Percentiles rank a stretch among this genome's conserved stretches.
phyloP scores from a whole-genome alignment of 2,329 filamentous ascomycete species.

The Fusarium sp. region DNA sequence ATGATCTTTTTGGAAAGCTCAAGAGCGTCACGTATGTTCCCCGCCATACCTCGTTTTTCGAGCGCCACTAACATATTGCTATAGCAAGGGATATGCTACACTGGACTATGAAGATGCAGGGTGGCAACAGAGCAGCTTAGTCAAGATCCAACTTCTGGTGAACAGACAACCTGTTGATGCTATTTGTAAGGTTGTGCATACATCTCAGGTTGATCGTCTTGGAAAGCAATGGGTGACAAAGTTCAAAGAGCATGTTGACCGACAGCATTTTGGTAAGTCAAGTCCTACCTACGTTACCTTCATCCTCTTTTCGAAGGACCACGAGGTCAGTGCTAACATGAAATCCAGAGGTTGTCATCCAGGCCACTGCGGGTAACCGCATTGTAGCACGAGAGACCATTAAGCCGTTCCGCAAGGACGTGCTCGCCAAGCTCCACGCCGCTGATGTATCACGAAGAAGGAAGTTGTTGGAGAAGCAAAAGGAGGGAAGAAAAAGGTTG shows the following conservation, averaged over 20 bases:
- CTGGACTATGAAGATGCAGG: slow-evolving; percentile 97
- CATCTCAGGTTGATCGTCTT: slow-evolving; percentile 81
- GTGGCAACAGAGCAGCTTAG: slow-evolving; percentile 81
- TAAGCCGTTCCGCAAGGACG: slow-evolving; percentile 96
- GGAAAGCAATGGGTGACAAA: slow-evolving; percentile 91
- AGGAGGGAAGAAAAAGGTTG: slow-evolving; percentile 90
- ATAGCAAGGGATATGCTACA: slow-evolving; percentile 87
- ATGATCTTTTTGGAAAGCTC: slow-evolving; percentile 96
- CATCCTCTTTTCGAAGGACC: neutral
- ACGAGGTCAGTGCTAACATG: neutral
- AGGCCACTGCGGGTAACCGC: slow-evolving; percentile 83
- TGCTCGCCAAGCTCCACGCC: slow-evolving; percentile 91
- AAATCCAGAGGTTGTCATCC: slow-evolving; percentile 82
- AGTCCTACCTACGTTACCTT: too few relatives aligned
- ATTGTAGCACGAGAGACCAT: slow-evolving; percentile 93
- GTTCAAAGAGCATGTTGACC: slow-evolving; percentile 95
- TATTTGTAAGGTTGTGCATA: slow-evolving; percentile 89
- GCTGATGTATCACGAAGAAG: slow-evolving; percentile 83
- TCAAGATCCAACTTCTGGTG: slow-evolving; percentile 91
- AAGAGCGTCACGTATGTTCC: slow-evolving; percentile 80
- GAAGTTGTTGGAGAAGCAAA: slow-evolving; percentile 96
- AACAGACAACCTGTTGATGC: slow-evolving; percentile 95
- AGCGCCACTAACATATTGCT: neutral
- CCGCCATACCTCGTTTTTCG: fast-evolving
- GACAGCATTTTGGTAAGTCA: slow-evolving; percentile 83